Base-by-base conservation (phyloP, 768 basidiomycete species). In the Chalciporus chontae region DNA sequence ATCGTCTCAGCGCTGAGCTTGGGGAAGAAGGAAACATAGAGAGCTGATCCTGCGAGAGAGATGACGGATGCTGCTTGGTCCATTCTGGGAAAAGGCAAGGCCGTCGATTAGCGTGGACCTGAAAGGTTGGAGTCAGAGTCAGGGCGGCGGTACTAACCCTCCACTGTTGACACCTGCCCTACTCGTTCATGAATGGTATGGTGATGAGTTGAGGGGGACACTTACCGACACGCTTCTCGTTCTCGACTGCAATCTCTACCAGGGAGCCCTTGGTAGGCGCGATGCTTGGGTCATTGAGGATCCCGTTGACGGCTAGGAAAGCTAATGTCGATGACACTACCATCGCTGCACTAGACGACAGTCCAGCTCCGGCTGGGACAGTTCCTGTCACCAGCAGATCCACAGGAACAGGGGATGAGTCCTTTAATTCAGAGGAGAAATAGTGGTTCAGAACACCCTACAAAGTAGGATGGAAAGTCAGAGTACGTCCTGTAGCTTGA, bases 31-130 rank as follows among this genome's bases (percentile, higher is more conserved):
- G 84, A 77, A 56, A 93, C 85, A 62, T 87, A 87, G 27, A 90
- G 77, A 0, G 90, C 85, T 8, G 85, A 81, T 18, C 78, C 77
- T 0, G 86, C 74, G 21, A 78, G 73, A 14, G 82, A 86, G 56
- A 94, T 85, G 32, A 92, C 84, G 0, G 89, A 92, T 0, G 91
- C 90, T 1, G 91, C 87, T 75, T 94, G 91, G 65, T 95, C 93
- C 87, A 94, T 89, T 21, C 90, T 87, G 43, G 7, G 29, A 41
- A 6, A 8, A 29, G 19, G n/a, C 17, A 37, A 47, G 27, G 4
- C 5, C 43, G 49, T 48, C 6, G 19, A 47, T 56, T 8, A 58
- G 49, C 31, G 50, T 4, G 14, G 37, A 55, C 39, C 56, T 24
- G 21, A 21, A 5, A n/a, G 41, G 17, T 38, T 36, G 23, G 23